Conservation (phyloP, 1,284 basidiomycete genomes). For the Puccinia coronata region DNA sequence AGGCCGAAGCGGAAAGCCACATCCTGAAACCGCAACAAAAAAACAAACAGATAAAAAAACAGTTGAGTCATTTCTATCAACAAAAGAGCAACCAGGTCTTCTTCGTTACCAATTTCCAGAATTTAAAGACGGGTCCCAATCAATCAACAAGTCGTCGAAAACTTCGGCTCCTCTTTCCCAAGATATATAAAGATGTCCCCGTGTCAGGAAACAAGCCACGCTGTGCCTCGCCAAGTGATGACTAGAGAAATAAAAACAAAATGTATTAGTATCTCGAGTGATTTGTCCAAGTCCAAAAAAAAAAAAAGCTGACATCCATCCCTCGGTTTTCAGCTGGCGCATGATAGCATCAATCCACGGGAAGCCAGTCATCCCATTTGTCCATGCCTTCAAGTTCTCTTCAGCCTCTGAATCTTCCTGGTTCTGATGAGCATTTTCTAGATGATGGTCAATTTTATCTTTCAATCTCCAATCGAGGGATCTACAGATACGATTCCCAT, state of each 20-base stretch:
- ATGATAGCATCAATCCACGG: conserved; percentile 64
- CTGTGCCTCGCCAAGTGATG: conserved; percentile 64
- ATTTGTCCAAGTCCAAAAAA: too few species aligned
- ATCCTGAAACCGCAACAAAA: conserved; percentile 54
- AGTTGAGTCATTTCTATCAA: neutral
- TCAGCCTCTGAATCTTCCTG: conserved; percentile 60
- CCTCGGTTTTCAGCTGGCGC: conserved; percentile 62
- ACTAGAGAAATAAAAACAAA: conserved; percentile 44
- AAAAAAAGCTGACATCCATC: conserved; percentile 59
- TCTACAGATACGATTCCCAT: conserved; percentile 61
- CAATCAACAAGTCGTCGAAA: conserved; percentile 62
- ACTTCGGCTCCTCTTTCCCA: conserved; percentile 66
- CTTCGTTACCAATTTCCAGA: conserved; percentile 60
- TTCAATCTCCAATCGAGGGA: conserved; percentile 62
- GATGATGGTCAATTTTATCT: conserved; percentile 59
- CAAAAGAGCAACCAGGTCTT: neutral
- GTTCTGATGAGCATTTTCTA: conserved; percentile 58
- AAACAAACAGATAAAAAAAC: neutral
- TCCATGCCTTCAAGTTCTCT: conserved; percentile 60
- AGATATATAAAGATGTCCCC: conserved; percentile 65
- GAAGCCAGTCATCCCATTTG: conserved; percentile 62
- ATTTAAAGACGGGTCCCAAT: conserved; percentile 62
- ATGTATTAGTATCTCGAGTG: neutral
- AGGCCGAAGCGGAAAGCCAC: conserved; percentile 63
- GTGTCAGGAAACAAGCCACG: conserved; percentile 64